Percentiles rank a stretch among this genome's conserved stretches.
These are phyloP conservation scores for Fusarium pseudocircinatum DNA, from an alignment of 2,329 filamentous ascomycete species.

Conservation along the genomic window DNA sequence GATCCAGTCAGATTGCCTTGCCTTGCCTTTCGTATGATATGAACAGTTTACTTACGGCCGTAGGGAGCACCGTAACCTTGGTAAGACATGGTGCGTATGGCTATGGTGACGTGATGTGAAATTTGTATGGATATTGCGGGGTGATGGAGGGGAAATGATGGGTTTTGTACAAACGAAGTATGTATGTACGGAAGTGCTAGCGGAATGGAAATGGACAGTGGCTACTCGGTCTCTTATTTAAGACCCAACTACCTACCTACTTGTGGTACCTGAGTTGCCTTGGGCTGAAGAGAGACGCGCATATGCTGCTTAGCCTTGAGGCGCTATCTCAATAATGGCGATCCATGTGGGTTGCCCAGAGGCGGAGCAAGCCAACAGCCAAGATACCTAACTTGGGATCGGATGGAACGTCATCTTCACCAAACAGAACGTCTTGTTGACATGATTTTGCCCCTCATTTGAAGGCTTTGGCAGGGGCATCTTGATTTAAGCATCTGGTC, in stretches of 20 bases:
- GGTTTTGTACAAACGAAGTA: conserved; percentile 11
- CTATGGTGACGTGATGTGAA: conserved; percentile 5
- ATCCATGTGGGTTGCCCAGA: conserved; percentile 29
- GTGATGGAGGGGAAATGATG: conserved; percentile 14
- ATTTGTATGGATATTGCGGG: conserved; percentile 12
- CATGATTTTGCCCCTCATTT: conserved; percentile 5
- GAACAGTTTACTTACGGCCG: conserved; percentile 48
- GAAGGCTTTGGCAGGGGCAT: conserved; percentile 9
- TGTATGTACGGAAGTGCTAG: not conserved
- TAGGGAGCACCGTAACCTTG: conserved; percentile 46
- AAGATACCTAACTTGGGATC: conserved; percentile 8
- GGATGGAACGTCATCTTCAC: conserved; percentile 30
- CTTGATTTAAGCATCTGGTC: conserved; percentile 21
- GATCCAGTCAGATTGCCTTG: conserved; percentile 18
- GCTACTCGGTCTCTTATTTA: conserved; percentile 32
- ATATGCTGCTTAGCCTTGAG: conserved; percentile 35
- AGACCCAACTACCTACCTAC: not conserved
- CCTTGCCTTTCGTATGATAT: not conserved
- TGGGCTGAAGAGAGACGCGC: conserved; percentile 19
- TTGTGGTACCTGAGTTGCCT: conserved; percentile 5
- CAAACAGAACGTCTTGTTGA: conserved; percentile 3
- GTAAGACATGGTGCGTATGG: conserved; percentile 49
- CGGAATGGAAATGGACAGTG: conserved; percentile 9
- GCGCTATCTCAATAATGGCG: conserved; percentile 25
- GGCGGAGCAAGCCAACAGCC: conserved; percentile 28